Conservation (phyloP, 371 early-diverging fungal species). For the Actinomucor elegans region DNA sequence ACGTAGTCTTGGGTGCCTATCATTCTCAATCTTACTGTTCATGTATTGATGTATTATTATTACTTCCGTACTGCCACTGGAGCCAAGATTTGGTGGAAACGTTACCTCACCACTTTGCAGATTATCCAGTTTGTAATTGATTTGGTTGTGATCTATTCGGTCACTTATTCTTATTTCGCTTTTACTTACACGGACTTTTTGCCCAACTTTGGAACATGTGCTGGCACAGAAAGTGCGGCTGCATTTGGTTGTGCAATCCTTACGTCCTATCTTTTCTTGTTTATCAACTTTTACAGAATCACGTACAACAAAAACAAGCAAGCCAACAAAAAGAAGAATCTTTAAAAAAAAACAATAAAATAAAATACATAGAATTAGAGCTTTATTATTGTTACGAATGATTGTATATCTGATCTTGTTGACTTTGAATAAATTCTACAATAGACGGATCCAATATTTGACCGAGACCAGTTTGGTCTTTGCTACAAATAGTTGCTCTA, state of each 20-base stretch:
- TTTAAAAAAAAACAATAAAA: constrained; percentile 1
- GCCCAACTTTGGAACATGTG: constrained; percentile 72
- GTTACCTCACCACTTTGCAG: constrained; percentile 83
- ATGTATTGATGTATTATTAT: constrained; percentile 89
- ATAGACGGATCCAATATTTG: background rate
- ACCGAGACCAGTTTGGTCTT: background rate
- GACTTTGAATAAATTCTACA: constrained; percentile 2
- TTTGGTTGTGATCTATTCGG: constrained; percentile 68
- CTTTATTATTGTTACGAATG: too few relatives aligned
- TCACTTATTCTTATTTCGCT: constrained; percentile 72
- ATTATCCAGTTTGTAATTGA: constrained; percentile 88
- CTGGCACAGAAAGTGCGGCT: constrained; percentile 75
- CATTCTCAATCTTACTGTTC: constrained; percentile 80
- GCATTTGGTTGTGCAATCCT: constrained; percentile 75
- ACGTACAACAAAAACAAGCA: constrained; percentile 61
- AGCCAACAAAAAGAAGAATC: constrained; percentile 16
- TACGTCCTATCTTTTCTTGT: constrained; percentile 77
- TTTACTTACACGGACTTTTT: constrained; percentile 55
- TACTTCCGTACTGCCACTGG: constrained; percentile 84
- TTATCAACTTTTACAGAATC: constrained; percentile 82
- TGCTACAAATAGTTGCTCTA: constrained; percentile 1
- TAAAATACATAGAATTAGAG: too few relatives aligned
- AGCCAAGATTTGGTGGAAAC: constrained; percentile 88
- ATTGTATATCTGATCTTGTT: too few relatives aligned
- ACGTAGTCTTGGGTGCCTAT: constrained; percentile 71